A percentile compares a stretch with the other conserved stretches of the same genome.
Conservation (phyloP, 257 asterid genomes). For the Echium plantagineum region DNA sequence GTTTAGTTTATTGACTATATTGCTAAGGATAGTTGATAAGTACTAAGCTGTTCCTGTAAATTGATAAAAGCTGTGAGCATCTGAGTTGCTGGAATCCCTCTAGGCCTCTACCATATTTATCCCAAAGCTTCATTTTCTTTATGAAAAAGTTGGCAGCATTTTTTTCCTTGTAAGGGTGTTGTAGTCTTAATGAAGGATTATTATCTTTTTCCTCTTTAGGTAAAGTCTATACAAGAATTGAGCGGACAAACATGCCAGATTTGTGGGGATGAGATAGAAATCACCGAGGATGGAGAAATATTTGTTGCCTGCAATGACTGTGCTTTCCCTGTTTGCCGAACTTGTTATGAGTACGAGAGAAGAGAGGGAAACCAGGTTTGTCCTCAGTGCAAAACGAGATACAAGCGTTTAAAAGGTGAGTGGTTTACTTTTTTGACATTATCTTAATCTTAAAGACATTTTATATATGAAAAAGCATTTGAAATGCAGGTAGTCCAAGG, state of each 20-base stretch:
- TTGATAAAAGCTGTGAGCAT: neutral
- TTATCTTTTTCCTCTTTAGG: conserved; percentile 25
- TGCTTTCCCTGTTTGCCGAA: conserved; percentile 79
- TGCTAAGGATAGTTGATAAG: neutral
- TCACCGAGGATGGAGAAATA: conserved; percentile 48
- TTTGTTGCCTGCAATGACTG: conserved; percentile 97
- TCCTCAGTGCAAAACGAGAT: conserved; percentile 92
- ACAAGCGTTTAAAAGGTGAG: conserved; percentile 78
- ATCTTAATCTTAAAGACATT: neutral
- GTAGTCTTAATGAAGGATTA: neutral
- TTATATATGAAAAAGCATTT: conserved; percentile 4
- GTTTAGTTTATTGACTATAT: neutral
- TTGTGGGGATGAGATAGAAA: conserved; percentile 71
- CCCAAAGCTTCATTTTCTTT: neutral
- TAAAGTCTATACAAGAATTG: conserved; percentile 54
- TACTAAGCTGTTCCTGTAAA: neutral
- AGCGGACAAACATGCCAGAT: conserved; percentile 68
- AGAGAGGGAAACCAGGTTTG: conserved; percentile 77
- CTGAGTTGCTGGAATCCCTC: neutral
- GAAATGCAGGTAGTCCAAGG: conserved; percentile 59
- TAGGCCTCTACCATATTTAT: neutral
- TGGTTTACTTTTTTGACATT: neutral
- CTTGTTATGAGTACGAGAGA: conserved; percentile 84
- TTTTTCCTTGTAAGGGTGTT: neutral
- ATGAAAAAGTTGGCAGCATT: neutral